Conservation (phyloP, 129 eudicot species). For the Scalesia atractyloides region DNA sequence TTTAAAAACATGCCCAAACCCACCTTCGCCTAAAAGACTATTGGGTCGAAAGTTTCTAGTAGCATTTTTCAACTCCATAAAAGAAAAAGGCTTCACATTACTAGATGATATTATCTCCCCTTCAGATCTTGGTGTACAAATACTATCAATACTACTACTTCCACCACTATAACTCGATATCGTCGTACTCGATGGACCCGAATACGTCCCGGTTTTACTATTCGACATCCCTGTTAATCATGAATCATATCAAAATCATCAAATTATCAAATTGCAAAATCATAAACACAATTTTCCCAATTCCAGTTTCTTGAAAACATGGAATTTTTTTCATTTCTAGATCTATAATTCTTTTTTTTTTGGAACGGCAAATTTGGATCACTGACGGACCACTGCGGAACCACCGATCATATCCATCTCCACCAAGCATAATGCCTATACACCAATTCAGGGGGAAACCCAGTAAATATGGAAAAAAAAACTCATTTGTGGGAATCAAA, state of each 20-base stretch:
- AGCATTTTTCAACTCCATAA: conserved; percentile 73
- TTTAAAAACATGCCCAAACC: conserved; percentile 89
- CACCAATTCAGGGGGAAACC: too few species aligned
- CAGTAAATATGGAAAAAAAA: too few species aligned
- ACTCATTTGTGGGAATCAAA: too few species aligned
- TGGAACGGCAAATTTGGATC: too few species aligned
- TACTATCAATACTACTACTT: conserved; percentile 49
- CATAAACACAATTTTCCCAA: too few species aligned
- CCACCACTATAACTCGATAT: conserved; percentile 49
- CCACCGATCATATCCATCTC: too few species aligned
- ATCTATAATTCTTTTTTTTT: too few species aligned
- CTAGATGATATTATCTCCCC: conserved; percentile 72
- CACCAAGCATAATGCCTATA: too few species aligned
- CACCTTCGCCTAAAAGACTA: conserved; percentile 98
- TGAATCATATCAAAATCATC: too few species aligned
- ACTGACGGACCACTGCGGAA: too few species aligned
- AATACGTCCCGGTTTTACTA: conserved; percentile 52
- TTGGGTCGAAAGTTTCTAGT: conserved; percentile 82
- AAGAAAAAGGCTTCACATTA: conserved; percentile 59
- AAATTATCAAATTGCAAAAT: neutral
- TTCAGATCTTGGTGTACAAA: conserved; percentile 82
- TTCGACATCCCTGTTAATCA: conserved; percentile 47
- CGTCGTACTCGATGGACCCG: conserved; percentile 55
- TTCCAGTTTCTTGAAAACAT: too few species aligned
- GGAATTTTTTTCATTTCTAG: too few species aligned